Conservation (phyloP, 1,284 basidiomycete genomes). For the Pascua sp. region DNA sequence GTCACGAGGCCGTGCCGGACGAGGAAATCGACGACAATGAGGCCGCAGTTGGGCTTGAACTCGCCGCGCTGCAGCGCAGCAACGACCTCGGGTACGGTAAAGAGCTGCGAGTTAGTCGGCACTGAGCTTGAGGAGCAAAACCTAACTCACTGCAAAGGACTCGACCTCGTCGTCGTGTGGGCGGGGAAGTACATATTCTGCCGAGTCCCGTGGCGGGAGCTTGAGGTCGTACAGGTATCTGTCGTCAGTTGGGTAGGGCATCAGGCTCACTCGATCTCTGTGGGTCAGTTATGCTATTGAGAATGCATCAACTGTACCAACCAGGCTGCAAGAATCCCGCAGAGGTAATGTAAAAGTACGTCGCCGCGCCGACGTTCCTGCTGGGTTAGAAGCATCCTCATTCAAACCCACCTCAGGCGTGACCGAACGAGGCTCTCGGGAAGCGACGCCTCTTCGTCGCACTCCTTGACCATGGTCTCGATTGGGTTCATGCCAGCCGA, state of each 20-base stretch:
- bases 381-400: neutral
- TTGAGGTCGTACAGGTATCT: conserved; percentile 72
- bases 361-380: conserved; percentile 36
- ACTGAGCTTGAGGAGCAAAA: neutral
- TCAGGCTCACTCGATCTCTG: conserved; percentile 30
- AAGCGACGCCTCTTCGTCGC: conserved; percentile 85
- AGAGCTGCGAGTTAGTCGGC: conserved; percentile 26
- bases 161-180: conserved; percentile 92
- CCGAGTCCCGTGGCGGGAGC: conserved; percentile 57
- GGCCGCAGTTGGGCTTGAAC: conserved; percentile 59
- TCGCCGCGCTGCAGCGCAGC: conserved; percentile 48
- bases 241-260: neutral
- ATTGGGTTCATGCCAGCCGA: conserved; percentile 66
- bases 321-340: conserved; percentile 75
- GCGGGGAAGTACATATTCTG: conserved; percentile 57
- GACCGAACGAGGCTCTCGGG: conserved; percentile 60
- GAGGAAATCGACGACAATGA: conserved; percentile 58
- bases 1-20: conserved; percentile 56
- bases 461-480: conserved; percentile 83
- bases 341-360: conserved; percentile 60
- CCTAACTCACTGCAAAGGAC: conserved; percentile 57
- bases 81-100: conserved; percentile 45
- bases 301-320: conserved; percentile 20
- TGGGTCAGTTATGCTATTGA: neutral
- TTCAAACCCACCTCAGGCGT: conserved; percentile 55